These are phyloP conservation scores for Podila epicladia DNA, from an alignment of 192 early-diverging fungal species.

Conservation along the genomic window DNA sequence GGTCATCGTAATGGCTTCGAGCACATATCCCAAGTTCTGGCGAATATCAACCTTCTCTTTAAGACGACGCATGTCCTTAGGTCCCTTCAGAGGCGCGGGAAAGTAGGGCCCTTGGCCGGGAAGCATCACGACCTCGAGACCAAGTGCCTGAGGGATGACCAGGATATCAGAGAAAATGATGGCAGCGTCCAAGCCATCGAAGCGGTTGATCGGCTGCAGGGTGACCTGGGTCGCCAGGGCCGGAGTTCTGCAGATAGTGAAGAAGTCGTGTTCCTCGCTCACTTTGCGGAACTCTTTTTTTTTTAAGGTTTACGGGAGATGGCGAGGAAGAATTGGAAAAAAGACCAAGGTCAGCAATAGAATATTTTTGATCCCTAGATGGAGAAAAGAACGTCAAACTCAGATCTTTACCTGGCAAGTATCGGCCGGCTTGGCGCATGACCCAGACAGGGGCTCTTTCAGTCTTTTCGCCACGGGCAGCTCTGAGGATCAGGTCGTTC, in stretches of 20 bases:
- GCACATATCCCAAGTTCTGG: constrained; percentile 85
- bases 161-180: constrained; percentile 99
- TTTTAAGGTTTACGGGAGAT: not conserved
- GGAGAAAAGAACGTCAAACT: not conserved
- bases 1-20: constrained; percentile 93
- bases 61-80: constrained; percentile 75
- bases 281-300: constrained; percentile 86
- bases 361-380: too few relatives aligned
- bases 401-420: constrained; percentile 80
- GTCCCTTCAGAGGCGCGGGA: constrained; percentile 77
- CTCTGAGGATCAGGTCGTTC: constrained; percentile 92
- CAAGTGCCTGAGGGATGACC: constrained; percentile 96
- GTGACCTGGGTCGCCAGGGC: constrained; percentile 91
- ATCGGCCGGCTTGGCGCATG: constrained; percentile 98
- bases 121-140: constrained; percentile 91
- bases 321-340: not conserved
- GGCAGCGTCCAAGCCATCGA: constrained; percentile 87
- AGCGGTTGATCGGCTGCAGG: constrained; percentile 94
- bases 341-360: not conserved
- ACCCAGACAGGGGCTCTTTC: constrained; percentile 93
- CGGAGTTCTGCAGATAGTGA: constrained; percentile 90
- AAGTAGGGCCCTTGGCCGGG: constrained; percentile 88
- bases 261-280: constrained; percentile 88
- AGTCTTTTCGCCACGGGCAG: constrained; percentile 81
- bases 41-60: constrained; percentile 71